Conservation (phyloP, 495 filamentous ascomycete species). For the Tuber aestivum region DNA sequence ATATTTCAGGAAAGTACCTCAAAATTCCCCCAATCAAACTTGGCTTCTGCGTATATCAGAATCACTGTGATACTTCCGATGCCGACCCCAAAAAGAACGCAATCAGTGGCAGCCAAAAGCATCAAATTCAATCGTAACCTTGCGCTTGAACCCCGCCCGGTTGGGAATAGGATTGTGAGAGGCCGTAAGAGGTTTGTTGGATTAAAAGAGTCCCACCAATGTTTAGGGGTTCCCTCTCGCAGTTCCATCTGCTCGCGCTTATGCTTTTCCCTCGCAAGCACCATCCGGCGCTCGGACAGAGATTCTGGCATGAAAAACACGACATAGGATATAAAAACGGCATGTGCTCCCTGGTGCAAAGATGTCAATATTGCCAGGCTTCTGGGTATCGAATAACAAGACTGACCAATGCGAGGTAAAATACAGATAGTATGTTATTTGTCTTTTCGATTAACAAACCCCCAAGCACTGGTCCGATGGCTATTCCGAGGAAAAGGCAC, state of each 20-base stretch:
- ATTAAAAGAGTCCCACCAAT: conserved; percentile 44
- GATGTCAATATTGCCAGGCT: conserved; percentile 4
- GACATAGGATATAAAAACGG: conserved; percentile 63
- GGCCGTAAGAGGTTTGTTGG: conserved; percentile 63
- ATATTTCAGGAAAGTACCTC: conserved; percentile 47
- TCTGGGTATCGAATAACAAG: neutral
- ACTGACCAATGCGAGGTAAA: conserved; percentile 61
- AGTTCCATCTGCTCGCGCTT: conserved; percentile 36
- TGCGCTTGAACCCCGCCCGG: conserved; percentile 55
- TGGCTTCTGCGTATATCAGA: conserved; percentile 69
- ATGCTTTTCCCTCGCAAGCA: conserved; percentile 61
- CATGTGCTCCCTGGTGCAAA: conserved; percentile 53
- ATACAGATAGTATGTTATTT: conserved; percentile 62
- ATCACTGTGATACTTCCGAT: conserved; percentile 74
- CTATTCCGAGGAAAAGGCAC: conserved; percentile 77
- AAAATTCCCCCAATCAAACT: conserved; percentile 74
- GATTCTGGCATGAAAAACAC: conserved; percentile 73
- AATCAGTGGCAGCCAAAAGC: conserved; percentile 71
- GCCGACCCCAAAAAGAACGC: conserved; percentile 67
- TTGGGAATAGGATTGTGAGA: conserved; percentile 69
- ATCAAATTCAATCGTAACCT: conserved; percentile 71
- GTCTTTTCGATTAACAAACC: conserved; percentile 69
- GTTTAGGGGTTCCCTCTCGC: conserved; percentile 27
- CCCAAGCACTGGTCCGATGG: conserved; percentile 71
- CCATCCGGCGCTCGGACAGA: conserved; percentile 61